These are phyloP conservation scores for Apophysomyces ossiformis DNA, from an alignment of 371 early-diverging fungal species.

Conservation along the genomic window DNA sequence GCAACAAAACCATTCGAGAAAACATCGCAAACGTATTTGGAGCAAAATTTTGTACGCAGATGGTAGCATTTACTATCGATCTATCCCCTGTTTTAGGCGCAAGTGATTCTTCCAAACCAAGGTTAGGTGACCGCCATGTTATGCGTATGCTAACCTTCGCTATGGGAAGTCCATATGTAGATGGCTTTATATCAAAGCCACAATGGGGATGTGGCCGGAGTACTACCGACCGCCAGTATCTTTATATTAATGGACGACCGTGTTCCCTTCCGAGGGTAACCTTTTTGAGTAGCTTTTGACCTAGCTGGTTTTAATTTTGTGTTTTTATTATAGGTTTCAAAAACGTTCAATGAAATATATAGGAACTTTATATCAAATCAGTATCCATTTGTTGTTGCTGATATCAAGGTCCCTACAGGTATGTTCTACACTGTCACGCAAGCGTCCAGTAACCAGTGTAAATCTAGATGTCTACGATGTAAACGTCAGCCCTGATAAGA, in stretches of 20 bases:
- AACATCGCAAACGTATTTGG: constrained; percentile 84
- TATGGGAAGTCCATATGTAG: neutral
- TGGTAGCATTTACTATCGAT: constrained; percentile 58
- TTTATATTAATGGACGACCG: constrained; percentile 90
- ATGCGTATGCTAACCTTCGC: neutral
- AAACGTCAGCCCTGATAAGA: constrained; percentile 95
- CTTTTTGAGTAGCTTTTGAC: neutral
- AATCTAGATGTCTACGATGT: constrained; percentile 70
- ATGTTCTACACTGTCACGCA: constrained; percentile 11
- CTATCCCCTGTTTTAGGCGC: constrained; percentile 18
- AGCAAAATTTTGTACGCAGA: constrained; percentile 55
- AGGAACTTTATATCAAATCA: constrained; percentile 68
- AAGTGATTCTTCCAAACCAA: neutral
- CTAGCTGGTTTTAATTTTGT: neutral
- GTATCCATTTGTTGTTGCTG: constrained; percentile 82
- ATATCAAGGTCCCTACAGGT: constrained; percentile 66
- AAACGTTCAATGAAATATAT: constrained; percentile 84
- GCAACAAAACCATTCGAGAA: constrained; percentile 61
- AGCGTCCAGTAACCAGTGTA: constrained; percentile 1
- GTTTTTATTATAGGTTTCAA: constrained; percentile 33
- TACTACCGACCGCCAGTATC: constrained; percentile 83
- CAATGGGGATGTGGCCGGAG: constrained; percentile 72
- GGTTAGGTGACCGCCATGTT: neutral
- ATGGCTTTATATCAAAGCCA: constrained; percentile 73
- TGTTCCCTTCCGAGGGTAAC: constrained; percentile 79